Conservation (phyloP, 106 monocot genomes). For the Phalaenopsis equestris region DNA sequence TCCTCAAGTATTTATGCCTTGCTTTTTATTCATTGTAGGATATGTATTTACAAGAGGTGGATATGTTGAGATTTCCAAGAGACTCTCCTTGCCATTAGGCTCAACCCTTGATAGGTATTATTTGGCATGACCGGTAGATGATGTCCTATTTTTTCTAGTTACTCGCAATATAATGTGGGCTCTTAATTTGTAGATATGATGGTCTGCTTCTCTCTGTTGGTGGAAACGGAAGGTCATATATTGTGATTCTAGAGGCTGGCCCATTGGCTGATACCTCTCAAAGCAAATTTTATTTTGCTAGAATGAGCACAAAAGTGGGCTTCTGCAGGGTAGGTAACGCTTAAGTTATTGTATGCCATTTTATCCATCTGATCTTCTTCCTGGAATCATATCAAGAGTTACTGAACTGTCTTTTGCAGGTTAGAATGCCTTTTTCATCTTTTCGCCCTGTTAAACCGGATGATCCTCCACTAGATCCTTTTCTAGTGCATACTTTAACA, state of each 20-base stretch:
- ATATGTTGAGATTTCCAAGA: conserved; percentile 88
- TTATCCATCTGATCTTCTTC: background rate
- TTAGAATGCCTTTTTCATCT: conserved; percentile 92
- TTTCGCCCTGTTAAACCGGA: conserved; percentile 95
- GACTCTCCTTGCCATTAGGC: conserved; percentile 81
- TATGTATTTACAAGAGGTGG: conserved; percentile 95
- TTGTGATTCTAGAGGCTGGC: conserved; percentile 89
- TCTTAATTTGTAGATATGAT: conserved; percentile 48
- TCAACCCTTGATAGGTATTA: conserved; percentile 90
- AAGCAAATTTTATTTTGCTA: conserved; percentile 88
- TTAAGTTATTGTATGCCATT: background rate
- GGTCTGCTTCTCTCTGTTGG: conserved; percentile 86
- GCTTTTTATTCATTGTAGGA: conserved; percentile 33
- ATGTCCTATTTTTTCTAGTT: background rate
- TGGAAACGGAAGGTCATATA: conserved; percentile 94
- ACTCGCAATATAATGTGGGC: background rate
- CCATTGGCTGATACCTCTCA: conserved; percentile 81
- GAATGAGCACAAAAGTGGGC: conserved; percentile 89
- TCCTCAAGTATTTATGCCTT: background rate
- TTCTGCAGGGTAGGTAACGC: conserved; percentile 74
- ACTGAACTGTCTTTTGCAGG: conserved; percentile 33
- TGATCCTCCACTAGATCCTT: conserved; percentile 94
- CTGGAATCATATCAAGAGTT: background rate
- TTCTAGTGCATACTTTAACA: conserved; percentile 88
- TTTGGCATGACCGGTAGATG: background rate